Evolutionary conservation across 345 rosid species (phyloP), one percentile per base, ranked within the genome.

Genomic region (Syzygium aqueum): DNA sequence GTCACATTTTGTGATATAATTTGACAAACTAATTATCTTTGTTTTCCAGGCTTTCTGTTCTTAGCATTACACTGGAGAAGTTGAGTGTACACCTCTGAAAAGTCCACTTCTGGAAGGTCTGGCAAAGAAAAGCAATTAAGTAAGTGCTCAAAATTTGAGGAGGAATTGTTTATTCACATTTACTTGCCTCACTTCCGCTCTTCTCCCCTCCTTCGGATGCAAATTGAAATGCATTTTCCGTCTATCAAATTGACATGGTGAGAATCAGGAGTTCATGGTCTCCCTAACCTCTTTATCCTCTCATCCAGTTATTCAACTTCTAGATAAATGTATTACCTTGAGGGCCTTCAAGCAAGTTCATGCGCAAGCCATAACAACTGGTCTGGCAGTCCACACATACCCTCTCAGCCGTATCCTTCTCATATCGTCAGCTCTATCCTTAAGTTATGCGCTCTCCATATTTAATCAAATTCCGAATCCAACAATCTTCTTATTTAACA

Each of bases 391-490:
- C 88, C 95, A 90, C 90, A 93, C 95, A 23, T 94, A 91, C 91
- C 98, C 96, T 84, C 95, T 94, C 46, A 92, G 94, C 80, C 91
- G 89, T 43, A 94, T 95, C 83, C 96, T 95, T 84, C 88, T 51
- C 87, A 77, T 85, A 22, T 92, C 93, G 59, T 89, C 95, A 77
- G 56, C 90, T 56, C 15, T 93, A 19, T 87, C 87, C 80, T 85
- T 92, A n/a, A 1, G 94, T 46, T 91, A 92, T 87, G 89, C 94
- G 40, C 90, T 93, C 90, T 86, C 91, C 52, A 88, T 94, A 88
- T 94, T 95, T 85, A 88, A 90, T 33, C 94, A 82, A 16, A 92
- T 95, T 84, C 86, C 87, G 3, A 90, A 87, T 63, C 96, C 95
- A 46, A 91, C 96, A 2, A 85, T 93, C 53, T 94, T 93, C 92